Evolutionary conservation across 2,329 filamentous ascomycete species (phyloP), one percentile per base, ranked within the genome.

Genomic region (Acephala macrosclerotiorum): DNA sequence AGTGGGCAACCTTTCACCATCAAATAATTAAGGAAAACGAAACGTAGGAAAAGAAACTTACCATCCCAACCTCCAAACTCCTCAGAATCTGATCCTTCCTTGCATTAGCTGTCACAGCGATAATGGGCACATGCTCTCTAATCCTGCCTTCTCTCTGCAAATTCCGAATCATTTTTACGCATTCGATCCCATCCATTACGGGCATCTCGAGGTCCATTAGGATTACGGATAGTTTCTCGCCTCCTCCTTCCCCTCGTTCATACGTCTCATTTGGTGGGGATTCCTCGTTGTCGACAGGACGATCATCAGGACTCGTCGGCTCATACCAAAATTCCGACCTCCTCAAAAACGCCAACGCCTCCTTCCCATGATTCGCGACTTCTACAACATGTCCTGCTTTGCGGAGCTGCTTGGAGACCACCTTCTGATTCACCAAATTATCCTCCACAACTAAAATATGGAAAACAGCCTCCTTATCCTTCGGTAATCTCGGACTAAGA

Each of bases 201-300:
- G 91, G 91, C 91, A 94, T 94, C 73, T 93, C 91, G 56, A 93
- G 82, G 73, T 94, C 91, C 91, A 94, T 93, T 5, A 94, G 78
- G 8, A 94, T 88, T 55, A 93, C 83, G 14, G 86, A 87, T 25
- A 91, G 83, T 57, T 86, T 81, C 16, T 82, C 77, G 1, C 22
- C 35, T 25, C 38, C 47, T 3, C 53, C 22, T 26, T 25, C 55
- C 49, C 47, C 20, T 33, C 55, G 36, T 25, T 81, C 18, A 85
- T 16, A 80, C 82, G 14, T 84, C 82, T 2, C 51, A 2, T 49
- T 14, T 84, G 89, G 2, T 89, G 53, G 38, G 38, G 12, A 6
- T n/a, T n/a, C n/a, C n/a, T n/a, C n/a, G n/a, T n/a, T n/a, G n/a
- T n/a, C n/a, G n/a, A n/a, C n/a, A n/a, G n/a, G n/a, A n/a, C n/a